Evolutionary conservation across 371 early-diverging fungal species (phyloP).

Genomic region (Mortierella sp.): DNA sequence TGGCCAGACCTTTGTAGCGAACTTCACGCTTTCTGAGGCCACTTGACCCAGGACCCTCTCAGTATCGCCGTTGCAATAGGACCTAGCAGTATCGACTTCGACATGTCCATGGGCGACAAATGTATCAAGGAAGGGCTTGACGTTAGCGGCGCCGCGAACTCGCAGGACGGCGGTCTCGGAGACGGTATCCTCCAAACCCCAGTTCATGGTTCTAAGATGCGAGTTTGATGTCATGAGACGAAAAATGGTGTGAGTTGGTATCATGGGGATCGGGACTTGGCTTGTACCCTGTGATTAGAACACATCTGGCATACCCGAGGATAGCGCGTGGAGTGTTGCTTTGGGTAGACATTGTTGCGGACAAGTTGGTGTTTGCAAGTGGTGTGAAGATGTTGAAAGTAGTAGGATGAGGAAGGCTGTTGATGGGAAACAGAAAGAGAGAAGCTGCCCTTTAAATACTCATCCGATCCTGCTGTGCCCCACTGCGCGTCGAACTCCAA

Average conservation of each 20-base stretch:
- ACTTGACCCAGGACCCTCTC: slow-evolving; percentile 8
- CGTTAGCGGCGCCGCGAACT: slow-evolving; percentile 5
- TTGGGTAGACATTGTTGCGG: no score
- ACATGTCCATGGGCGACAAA: slow-evolving; percentile 11
- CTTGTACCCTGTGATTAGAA: background rate
- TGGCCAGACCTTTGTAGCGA: slow-evolving; percentile 69
- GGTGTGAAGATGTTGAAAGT: no score
- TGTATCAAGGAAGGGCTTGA: slow-evolving; percentile 13
- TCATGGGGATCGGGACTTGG: background rate
- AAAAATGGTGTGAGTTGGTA: background rate
- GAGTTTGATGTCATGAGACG: background rate
- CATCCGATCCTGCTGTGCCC: no score
- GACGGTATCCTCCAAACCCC: slow-evolving; percentile 8
- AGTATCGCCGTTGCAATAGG: slow-evolving; percentile 9
- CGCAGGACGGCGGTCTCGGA: background rate
- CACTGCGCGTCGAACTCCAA: no score
- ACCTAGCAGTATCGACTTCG: slow-evolving; percentile 20
- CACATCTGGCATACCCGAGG: slow-evolving; percentile 3
- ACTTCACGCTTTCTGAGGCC: slow-evolving; percentile 4
- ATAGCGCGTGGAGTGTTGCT: background rate
- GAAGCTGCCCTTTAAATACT: no score
- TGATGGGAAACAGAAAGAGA: no score
- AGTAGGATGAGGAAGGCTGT: no score
- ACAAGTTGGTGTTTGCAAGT: no score
- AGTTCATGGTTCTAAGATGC: slow-evolving; percentile 18